Percentiles rank a stretch among this genome's conserved stretches.
Evolutionary conservation across 805 yeast species (phyloP).

Genomic region (Saccharomyces cerevisiae): DNA sequence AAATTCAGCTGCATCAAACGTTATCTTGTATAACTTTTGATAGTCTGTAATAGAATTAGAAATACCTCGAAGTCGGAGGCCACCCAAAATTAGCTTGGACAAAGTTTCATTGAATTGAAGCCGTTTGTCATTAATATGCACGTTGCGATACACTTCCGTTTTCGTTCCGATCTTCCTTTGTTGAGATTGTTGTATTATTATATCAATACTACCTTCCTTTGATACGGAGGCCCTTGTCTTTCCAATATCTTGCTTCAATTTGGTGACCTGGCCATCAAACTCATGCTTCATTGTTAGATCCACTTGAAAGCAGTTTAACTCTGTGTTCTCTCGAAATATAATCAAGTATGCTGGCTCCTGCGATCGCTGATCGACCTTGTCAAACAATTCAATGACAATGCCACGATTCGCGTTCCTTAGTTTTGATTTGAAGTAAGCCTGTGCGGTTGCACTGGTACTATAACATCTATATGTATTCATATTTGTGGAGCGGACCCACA

Average conservation of each 20-base stretch:
- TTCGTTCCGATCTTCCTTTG: slow-evolving; percentile 9
- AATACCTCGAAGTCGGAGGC: slow-evolving; percentile 32
- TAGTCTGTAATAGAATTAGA: slow-evolving; percentile 23
- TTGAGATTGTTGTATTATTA: slow-evolving; percentile 16
- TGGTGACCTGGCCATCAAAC: slow-evolving; percentile 5
- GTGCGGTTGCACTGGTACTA: slow-evolving; percentile 21
- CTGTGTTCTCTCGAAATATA: neutral
- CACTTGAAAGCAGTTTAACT: slow-evolving; percentile 3
- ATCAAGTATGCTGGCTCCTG: neutral
- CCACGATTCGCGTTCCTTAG: slow-evolving; percentile 18
- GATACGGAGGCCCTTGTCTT: neutral
- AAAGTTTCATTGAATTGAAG: slow-evolving; percentile 26
- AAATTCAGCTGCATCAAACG: slow-evolving; percentile 34
- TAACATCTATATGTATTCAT: slow-evolving; percentile 10
- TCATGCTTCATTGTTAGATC: slow-evolving; percentile 2
- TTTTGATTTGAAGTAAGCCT: slow-evolving; percentile 23
- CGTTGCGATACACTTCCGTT: slow-evolving; percentile 11
- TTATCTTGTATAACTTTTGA: slow-evolving; percentile 31
- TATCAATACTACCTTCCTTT: slow-evolving; percentile 13
- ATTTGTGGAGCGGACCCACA: slow-evolving; percentile 18
- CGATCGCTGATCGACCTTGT: slow-evolving; percentile 8
- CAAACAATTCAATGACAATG: slow-evolving; percentile 11
- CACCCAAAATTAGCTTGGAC: slow-evolving; percentile 31
- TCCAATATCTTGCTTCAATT: neutral
- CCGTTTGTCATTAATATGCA: slow-evolving; percentile 20